Conservation (phyloP, 495 filamentous ascomycete species). For the Trichoderma virens region DNA sequence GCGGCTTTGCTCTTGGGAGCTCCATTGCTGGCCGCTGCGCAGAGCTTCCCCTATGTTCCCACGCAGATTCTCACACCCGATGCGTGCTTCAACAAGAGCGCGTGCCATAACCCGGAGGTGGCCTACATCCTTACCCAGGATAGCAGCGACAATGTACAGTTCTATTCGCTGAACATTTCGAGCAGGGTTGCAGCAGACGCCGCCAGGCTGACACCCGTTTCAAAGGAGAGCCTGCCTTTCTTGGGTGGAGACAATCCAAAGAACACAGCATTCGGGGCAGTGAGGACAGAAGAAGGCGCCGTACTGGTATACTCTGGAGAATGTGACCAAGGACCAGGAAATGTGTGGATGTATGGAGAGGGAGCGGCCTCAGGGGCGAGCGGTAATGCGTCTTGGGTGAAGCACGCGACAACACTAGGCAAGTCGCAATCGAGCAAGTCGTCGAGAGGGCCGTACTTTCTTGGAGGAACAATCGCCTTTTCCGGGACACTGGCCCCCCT, state of each 20-base stretch:
- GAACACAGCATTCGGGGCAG: slow-evolving; percentile 50
- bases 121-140: slow-evolving; percentile 53
- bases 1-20: neutral
- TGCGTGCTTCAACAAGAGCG: slow-evolving; percentile 25
- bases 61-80: slow-evolving; percentile 54
- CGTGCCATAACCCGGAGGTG: slow-evolving; percentile 16
- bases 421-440: slow-evolving; percentile 20
- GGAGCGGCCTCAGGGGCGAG: slow-evolving; percentile 18
- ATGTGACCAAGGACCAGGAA: slow-evolving; percentile 40
- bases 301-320: slow-evolving; percentile 64
- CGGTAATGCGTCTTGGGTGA: slow-evolving; percentile 20
- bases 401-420: slow-evolving; percentile 17
- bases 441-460: slow-evolving; percentile 51
- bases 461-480: slow-evolving; percentile 61
- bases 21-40: neutral
- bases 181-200: slow-evolving; percentile 41
- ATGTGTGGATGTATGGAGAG: slow-evolving; percentile 30
- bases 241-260: slow-evolving; percentile 27
- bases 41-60: slow-evolving; percentile 60
- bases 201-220: slow-evolving; percentile 50
- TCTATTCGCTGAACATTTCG: slow-evolving; percentile 60
- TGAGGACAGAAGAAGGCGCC: slow-evolving; percentile 55
- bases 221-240: slow-evolving; percentile 62
- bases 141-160: slow-evolving; percentile 35
- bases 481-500: slow-evolving; percentile 46